Evolutionary conservation across 23 red algal genomes (phyloP), one percentile per base, ranked within the genome.

Genomic region (Gracilaria vermiculophylla): DNA sequence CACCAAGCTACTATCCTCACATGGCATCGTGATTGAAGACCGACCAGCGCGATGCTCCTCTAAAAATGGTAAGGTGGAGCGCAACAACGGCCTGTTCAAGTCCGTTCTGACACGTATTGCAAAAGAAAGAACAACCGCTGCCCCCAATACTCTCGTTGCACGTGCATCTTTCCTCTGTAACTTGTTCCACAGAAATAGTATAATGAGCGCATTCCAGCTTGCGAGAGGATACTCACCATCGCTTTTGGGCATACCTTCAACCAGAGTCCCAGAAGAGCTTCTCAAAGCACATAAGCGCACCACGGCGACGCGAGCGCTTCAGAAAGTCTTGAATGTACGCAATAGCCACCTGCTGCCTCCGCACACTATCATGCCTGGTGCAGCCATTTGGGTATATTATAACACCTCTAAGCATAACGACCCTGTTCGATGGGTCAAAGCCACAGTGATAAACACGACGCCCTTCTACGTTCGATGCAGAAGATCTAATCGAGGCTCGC

Each of bases 21-120:
- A n/a, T n/a, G n/a, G n/a, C n/a, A n/a, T n/a, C n/a, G n/a, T n/a
- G n/a, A n/a, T n/a, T n/a, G n/a, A n/a, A n/a, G n/a, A n/a, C n/a
- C n/a, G n/a, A n/a, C n/a, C n/a, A n/a, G n/a, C n/a, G n/a, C n/a
- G n/a, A n/a, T n/a, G n/a, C 5, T 77, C 72, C 13, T 77, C 34
- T 6, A 77, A 77, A 53, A 77, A 77, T 51, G 80, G 80, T 40
- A 62, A 69, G 34, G 28, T 83, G 14, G 80, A 83, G 42, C 1
- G 80, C 7, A 83, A 83, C 52, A 83, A 83, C 32, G 80, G 80
- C 3, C 20, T 83, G 20, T 83, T 83, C 57, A 83, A 83, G 36
- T 17, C 15, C 37, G 24, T 83, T n/a, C 10, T 83, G 36, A 40
- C 25, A 43, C 57, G 37, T 20, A 42, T 83, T 69, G 16, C 5